phyloP scores from a whole-genome alignment of 257 asterid species.

The Misopates orontium region DNA sequence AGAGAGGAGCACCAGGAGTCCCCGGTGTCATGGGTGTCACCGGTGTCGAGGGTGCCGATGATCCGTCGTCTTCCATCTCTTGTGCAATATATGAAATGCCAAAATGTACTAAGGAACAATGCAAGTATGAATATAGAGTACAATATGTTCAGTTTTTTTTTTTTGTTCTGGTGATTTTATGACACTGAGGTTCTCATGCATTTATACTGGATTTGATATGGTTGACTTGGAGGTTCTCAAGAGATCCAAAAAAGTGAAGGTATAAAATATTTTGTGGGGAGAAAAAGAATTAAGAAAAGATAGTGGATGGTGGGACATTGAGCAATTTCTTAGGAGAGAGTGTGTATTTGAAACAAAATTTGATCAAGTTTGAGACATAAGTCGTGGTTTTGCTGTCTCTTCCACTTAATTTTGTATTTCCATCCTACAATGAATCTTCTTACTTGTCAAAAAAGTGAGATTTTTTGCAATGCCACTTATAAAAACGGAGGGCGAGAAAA shows the following conservation, averaged over 20 bases:
- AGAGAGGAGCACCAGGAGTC: conserved; percentile 72
- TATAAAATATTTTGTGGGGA: conserved; percentile 43
- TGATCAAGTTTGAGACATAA: conserved; percentile 30
- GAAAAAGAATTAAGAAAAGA: conserved; percentile 24
- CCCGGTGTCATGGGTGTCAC: conserved; percentile 73
- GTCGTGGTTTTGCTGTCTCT: conserved; percentile 47
- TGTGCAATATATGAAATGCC: neutral
- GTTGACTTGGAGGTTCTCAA: conserved; percentile 55
- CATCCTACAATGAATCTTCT: conserved; percentile 5
- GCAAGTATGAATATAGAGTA: neutral
- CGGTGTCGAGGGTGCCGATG: conserved; percentile 67
- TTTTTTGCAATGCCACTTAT: too few species aligned
- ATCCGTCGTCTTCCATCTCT: conserved; percentile 50
- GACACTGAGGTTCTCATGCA: neutral
- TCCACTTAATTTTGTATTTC: conserved; percentile 43
- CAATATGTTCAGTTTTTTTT: neutral
- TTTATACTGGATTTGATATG: conserved; percentile 18
- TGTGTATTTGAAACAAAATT: conserved; percentile 26
- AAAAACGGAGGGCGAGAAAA: too few species aligned
- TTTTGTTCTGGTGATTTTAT: neutral
- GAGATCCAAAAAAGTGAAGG: conserved; percentile 24
- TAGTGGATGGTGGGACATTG: conserved; percentile 51
- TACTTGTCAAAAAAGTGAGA: too few species aligned
- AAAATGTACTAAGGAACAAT: neutral
- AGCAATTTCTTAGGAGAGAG: conserved; percentile 32